phyloP scores from a whole-genome alignment of 164 flowering plant species.

The Amborella trichopoda region DNA sequence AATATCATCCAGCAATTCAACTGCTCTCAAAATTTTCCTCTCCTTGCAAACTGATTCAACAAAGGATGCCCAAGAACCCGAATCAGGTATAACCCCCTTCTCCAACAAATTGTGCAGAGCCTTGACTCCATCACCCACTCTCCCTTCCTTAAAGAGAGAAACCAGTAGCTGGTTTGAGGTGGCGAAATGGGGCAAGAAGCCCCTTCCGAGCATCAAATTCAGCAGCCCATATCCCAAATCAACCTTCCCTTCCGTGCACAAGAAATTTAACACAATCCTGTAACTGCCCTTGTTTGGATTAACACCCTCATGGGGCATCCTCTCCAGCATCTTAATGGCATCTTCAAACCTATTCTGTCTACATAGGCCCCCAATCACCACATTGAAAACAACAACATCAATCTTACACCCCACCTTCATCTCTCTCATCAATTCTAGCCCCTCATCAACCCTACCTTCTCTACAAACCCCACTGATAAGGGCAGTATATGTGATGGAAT shows the following conservation, averaged over 20 bases:
- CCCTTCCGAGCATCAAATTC: constrained; percentile 56
- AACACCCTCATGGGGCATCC: constrained; percentile 50
- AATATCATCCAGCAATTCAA: constrained; percentile 62
- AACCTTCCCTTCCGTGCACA: constrained; percentile 41
- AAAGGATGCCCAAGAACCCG: constrained; percentile 44
- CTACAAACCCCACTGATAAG: constrained; percentile 48
- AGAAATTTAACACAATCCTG: constrained; percentile 59
- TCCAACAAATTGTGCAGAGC: constrained; percentile 37
- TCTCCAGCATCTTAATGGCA: constrained; percentile 63
- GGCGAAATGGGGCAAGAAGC: constrained; percentile 66
- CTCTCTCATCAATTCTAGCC: constrained; percentile 46
- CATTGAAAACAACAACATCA: constrained; percentile 56
- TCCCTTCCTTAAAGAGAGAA: constrained; percentile 46
- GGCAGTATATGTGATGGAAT: constrained; percentile 64
- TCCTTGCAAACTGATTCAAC: constrained; percentile 54
- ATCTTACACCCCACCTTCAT: constrained; percentile 61
- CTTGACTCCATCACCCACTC: constrained; percentile 36
- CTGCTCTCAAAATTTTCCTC: constrained; percentile 45
- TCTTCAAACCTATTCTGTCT: constrained; percentile 47
- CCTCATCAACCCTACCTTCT: constrained; percentile 39
- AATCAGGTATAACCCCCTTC: constrained; percentile 59
- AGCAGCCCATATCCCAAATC: constrained; percentile 38
- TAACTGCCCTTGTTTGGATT: constrained; percentile 65
- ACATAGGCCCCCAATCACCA: constrained; percentile 63
- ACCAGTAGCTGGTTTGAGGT: constrained; percentile 67